These are phyloP conservation scores for Zygotorulaspora mrakii DNA, from an alignment of 1,139 yeast species.

Conservation along the genomic window DNA sequence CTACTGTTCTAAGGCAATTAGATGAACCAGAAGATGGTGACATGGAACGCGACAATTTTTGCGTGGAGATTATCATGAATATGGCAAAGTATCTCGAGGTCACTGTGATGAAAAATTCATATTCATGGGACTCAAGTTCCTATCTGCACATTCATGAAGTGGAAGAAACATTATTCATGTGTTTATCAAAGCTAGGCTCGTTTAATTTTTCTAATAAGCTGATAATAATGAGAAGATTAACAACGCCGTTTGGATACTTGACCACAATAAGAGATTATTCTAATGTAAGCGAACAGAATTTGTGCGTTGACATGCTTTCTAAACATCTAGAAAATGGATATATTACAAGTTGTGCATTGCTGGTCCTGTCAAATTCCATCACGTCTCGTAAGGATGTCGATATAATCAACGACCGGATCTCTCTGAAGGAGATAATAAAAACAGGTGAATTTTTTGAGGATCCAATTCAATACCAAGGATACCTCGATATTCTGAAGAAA, in stretches of 20 bases:
- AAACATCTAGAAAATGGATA: conserved; percentile 21
- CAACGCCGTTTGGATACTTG: conserved; percentile 27
- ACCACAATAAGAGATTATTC: conserved; percentile 25
- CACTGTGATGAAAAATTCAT: conserved; percentile 15
- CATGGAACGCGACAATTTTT: conserved; percentile 21
- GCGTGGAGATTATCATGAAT: conserved; percentile 21
- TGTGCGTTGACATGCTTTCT: conserved; percentile 16
- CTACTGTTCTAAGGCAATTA: conserved; percentile 15
- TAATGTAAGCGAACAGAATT: conserved; percentile 21
- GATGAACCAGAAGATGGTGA: conserved; percentile 8
- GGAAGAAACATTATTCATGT: conserved; percentile 13
- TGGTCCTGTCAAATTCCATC: conserved; percentile 31
- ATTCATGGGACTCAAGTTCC: conserved; percentile 15
- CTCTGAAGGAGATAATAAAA: conserved; percentile 17
- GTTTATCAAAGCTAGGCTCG: conserved; percentile 19
- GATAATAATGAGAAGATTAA: conserved; percentile 31
- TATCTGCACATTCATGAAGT: neutral
- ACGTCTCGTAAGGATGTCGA: conserved; percentile 23
- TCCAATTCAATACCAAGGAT: conserved; percentile 35
- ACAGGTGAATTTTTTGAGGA: conserved; percentile 24
- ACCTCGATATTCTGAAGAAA: conserved; percentile 31
- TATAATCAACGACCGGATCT: conserved; percentile 13
- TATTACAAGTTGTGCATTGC: conserved; percentile 25
- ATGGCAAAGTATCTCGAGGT: conserved; percentile 22
- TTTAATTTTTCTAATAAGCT: conserved; percentile 29